These are phyloP conservation scores for Stagonosporopsis tanaceti DNA, from an alignment of 2,329 filamentous ascomycete species.

Conservation along the genomic window DNA sequence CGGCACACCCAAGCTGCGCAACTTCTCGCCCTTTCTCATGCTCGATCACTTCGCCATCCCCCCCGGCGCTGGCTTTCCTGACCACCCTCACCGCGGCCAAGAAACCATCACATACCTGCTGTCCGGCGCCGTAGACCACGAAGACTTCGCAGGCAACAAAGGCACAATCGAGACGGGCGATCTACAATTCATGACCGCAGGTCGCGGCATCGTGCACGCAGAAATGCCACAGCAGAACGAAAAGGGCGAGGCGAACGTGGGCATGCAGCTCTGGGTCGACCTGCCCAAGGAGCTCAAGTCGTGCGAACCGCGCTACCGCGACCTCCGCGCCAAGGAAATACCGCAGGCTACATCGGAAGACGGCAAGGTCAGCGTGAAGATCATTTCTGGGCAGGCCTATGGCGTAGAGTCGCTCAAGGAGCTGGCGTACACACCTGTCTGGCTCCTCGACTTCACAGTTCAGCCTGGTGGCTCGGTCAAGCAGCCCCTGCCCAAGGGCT, in stretches of 20 bases:
- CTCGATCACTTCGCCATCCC: conserved; percentile 86
- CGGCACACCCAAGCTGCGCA: conserved; percentile 80
- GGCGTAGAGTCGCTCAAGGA: conserved; percentile 89
- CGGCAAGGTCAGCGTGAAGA: conserved; percentile 80
- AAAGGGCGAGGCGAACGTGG: conserved; percentile 80
- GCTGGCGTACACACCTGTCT: conserved; percentile 95
- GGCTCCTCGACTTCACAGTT: conserved; percentile 86
- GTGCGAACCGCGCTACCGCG: conserved; percentile 92
- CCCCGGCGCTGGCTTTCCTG: conserved; percentile 86
- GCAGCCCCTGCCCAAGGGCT: conserved; percentile 78
- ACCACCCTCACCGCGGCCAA: conserved; percentile 84
- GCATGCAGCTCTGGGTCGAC: conserved; percentile 96
- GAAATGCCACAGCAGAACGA: conserved; percentile 88
- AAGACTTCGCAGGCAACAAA: conserved; percentile 86
- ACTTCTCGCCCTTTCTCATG: conserved; percentile 95
- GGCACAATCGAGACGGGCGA: conserved; percentile 89
- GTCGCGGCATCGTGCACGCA: conserved; percentile 88
- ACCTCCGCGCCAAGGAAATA: conserved; percentile 81
- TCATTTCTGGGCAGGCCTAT: conserved; percentile 86
- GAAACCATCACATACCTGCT: conserved; percentile 92
- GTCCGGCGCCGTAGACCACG: conserved; percentile 85
- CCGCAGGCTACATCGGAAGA: conserved; percentile 75
- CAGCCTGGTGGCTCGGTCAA: conserved; percentile 78
- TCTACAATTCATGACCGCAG: conserved; percentile 97
- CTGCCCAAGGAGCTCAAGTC: conserved; percentile 81